Evolutionary conservation across 371 early-diverging fungal species (phyloP).

Genomic region (Sporodiniella umbellata): DNA sequence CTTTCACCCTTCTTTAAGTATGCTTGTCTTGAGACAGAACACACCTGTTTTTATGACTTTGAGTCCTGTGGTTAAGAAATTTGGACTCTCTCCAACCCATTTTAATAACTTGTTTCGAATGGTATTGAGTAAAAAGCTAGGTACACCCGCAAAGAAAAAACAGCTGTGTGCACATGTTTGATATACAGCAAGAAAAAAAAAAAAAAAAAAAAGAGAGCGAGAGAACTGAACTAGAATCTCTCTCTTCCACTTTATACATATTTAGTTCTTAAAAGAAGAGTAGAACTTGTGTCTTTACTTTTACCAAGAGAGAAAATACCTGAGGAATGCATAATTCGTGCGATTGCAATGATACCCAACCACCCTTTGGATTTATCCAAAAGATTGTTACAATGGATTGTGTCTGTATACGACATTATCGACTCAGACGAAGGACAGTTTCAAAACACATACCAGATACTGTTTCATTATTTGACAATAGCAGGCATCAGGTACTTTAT

Average conservation of each 20-base stretch:
- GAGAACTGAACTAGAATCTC: too few relatives aligned
- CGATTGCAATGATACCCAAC: conserved; percentile 34
- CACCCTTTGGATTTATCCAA: conserved; percentile 13
- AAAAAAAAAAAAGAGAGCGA: background rate
- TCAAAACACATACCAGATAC: conserved; percentile 39
- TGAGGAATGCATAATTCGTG: conserved; percentile 31
- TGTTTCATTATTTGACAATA: conserved; percentile 44
- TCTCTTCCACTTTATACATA: too few relatives aligned
- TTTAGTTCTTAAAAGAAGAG: background rate
- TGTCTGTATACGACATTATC: conserved; percentile 46
- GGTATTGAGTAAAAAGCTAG: conserved; percentile 8
- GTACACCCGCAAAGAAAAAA: conserved; percentile 1
- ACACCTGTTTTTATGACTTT: background rate
- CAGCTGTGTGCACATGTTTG: too few relatives aligned
- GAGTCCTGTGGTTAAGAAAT: background rate
- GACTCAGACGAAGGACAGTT: conserved; percentile 32
- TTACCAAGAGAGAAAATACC: conserved; percentile 47
- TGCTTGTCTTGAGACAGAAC: background rate
- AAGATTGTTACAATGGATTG: conserved; percentile 42
- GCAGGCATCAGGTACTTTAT: conserved; percentile 31
- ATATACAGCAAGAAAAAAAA: background rate
- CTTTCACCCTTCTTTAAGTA: background rate
- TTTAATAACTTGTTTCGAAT: conserved; percentile 15
- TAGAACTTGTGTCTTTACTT: conserved; percentile 27
- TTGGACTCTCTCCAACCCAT: background rate